These are phyloP conservation scores for Saccharomyces hybrid DNA, from an alignment of 1,139 yeast genomes.

Conservation along the genomic window DNA sequence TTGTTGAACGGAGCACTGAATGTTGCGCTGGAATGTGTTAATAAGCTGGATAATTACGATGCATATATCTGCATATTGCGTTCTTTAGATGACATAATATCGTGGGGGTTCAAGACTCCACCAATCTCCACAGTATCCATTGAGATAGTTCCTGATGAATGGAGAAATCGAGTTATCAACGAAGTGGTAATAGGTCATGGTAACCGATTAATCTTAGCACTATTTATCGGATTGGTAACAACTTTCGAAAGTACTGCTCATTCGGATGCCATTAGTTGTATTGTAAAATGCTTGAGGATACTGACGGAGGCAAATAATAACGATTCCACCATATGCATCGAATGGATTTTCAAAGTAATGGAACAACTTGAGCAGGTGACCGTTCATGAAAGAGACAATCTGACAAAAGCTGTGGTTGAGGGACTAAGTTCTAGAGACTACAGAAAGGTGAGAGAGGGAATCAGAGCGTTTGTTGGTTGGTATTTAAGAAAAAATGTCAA, in stretches of 20 bases:
- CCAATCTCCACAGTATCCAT: slow-evolving; percentile 62
- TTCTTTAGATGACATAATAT: slow-evolving; percentile 66
- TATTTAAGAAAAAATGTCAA: slow-evolving; percentile 70
- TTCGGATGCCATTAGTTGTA: slow-evolving; percentile 68
- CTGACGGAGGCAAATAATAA: slow-evolving; percentile 31
- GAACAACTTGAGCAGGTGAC: slow-evolving; percentile 48
- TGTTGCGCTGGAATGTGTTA: slow-evolving; percentile 46
- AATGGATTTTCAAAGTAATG: slow-evolving; percentile 57
- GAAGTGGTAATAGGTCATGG: slow-evolving; percentile 46
- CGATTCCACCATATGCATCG: slow-evolving; percentile 32
- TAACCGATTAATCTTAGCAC: slow-evolving; percentile 43
- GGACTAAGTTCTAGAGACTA: slow-evolving; percentile 66
- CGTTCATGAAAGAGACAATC: slow-evolving; percentile 55
- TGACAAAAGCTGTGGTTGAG: slow-evolving; percentile 47
- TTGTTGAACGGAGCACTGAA: slow-evolving; percentile 53
- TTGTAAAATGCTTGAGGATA: slow-evolving; percentile 58
- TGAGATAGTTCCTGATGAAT: slow-evolving; percentile 45
- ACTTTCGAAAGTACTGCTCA: slow-evolving; percentile 65
- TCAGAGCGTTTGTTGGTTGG: slow-evolving; percentile 75
- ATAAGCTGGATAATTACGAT: slow-evolving; percentile 58
- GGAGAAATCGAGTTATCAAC: slow-evolving; percentile 43
- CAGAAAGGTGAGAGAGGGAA: slow-evolving; percentile 60
- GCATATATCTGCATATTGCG: slow-evolving; percentile 67
- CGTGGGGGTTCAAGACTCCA: slow-evolving; percentile 78
- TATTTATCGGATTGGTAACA: slow-evolving; percentile 62